phyloP scores from a whole-genome alignment of 164 flowering plant genomes.

The grape (Vitis vinifera) region ASM3070453v1 NC_081805.1:3045001-3045500 shows the following conservation, averaged over 20 bases:
- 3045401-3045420: constrained; percentile 41
- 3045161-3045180: constrained; percentile 80
- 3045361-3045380: constrained; percentile 23
- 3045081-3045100: constrained; percentile 95
- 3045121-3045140: constrained; percentile 96
- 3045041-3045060: constrained; percentile 93
- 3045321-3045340: not conserved
- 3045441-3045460: not conserved
- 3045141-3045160: constrained; percentile 71
- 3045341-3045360: constrained; percentile 27
- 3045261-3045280: not conserved
- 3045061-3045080: constrained; percentile 94
- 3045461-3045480: not conserved
- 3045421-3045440: constrained; percentile 1
- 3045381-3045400: constrained; percentile 15
- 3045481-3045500: not conserved
- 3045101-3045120: constrained; percentile 91
- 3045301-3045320: not conserved
- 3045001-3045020: too few species aligned
- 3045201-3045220: constrained; percentile 54
- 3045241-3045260: not conserved
- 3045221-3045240: constrained; percentile 8
- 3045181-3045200: constrained; percentile 89
- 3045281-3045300: too few species aligned
- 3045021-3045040: constrained; percentile 50